phyloP scores from a whole-genome alignment of 768 basidiomycete species.

The Pleurotus sapidus region DNA sequence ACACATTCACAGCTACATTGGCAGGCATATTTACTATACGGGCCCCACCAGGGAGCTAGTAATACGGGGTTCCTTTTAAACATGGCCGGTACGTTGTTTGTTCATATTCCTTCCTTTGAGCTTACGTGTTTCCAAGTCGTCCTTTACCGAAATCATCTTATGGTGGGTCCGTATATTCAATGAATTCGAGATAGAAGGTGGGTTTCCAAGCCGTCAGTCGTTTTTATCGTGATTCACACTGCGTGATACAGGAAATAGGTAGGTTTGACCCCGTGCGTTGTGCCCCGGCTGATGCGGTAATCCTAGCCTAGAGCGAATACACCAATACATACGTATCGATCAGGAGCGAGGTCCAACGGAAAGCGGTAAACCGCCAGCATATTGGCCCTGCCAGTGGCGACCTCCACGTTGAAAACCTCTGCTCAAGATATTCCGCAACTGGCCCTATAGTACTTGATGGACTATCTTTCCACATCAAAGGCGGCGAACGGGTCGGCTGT shows the following conservation, averaged over 20 bases:
- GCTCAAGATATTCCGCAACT: slow-evolving; percentile 51
- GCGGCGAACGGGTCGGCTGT: slow-evolving; percentile 61
- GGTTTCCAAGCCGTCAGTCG: slow-evolving; percentile 14
- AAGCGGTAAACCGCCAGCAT: slow-evolving; percentile 53
- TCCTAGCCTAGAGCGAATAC: slow-evolving; percentile 61
- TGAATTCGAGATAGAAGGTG: slow-evolving; percentile 41
- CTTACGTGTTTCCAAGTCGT: slow-evolving; percentile 25
- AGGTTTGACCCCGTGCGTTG: not conserved
- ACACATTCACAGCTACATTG: slow-evolving; percentile 49
- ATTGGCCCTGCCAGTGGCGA: slow-evolving; percentile 65
- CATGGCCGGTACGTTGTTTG: slow-evolving; percentile 37
- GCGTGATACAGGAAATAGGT: slow-evolving; percentile 20
- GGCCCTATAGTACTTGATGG: slow-evolving; percentile 56
- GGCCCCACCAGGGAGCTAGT: slow-evolving; percentile 31
- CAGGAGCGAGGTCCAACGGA: slow-evolving; percentile 44
- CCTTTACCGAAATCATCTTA: slow-evolving; percentile 55
- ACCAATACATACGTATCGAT: slow-evolving; percentile 59
- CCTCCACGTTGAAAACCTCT: slow-evolving; percentile 49
- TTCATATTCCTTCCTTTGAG: not conserved
- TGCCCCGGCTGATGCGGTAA: not conserved
- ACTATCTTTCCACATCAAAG: slow-evolving; percentile 47
- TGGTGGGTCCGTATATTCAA: slow-evolving; percentile 43
- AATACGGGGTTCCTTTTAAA: slow-evolving; percentile 52
- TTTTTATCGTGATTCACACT: slow-evolving; percentile 18
- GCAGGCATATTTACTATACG: slow-evolving; percentile 56